Evolutionary conservation across 1,139 yeast species (phyloP), one percentile per base, ranked within the genome.

Genomic region (Kazachstania sp.): DNA sequence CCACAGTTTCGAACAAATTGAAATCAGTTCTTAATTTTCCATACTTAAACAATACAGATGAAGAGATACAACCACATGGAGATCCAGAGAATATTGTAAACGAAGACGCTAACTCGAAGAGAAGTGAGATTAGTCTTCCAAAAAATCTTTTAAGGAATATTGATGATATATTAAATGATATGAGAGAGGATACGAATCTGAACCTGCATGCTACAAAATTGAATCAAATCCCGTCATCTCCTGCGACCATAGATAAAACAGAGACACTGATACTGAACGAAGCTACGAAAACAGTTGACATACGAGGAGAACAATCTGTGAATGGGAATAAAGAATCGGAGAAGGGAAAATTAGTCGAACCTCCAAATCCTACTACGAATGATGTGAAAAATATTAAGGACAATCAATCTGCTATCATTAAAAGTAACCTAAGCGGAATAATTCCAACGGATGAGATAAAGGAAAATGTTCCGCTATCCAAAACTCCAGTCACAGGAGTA

Each of bases 131-230:
- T 45, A 35, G 37, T 13, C 16, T 34, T 3, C 8, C 46, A 4
- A 49, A 50, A 32, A 52, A 53, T 16, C 45, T 54, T 5, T 35
- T 55, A 8, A 46, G 63, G 37, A 64, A 61, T 43, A 61, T 63
- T 23, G 62, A 60, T 39, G 64, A 59, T 40, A 60, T 62, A 29
- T 44, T 61, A 15, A 53, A 53, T 34, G 64, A 60, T 43, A 50
- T 59, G 20, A 55, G 54, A 31, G 58, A 56, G 7, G 54, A 53
- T 32, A 37, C 47, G 46, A 46, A 32, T 13, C 41, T 35, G 44
- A 51, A 41, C 12, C 50, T 52, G 3, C 48, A 44, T 8, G 39
- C 34, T 12, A 12, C 43, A 5, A 46, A 39, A 23, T 26, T 49
- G 7, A 39, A 38, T 8, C 52, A 54, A 18, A 34, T 57, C 3